Conservation (phyloP, 208 protist species). For the Phytomonas francai region DNA sequence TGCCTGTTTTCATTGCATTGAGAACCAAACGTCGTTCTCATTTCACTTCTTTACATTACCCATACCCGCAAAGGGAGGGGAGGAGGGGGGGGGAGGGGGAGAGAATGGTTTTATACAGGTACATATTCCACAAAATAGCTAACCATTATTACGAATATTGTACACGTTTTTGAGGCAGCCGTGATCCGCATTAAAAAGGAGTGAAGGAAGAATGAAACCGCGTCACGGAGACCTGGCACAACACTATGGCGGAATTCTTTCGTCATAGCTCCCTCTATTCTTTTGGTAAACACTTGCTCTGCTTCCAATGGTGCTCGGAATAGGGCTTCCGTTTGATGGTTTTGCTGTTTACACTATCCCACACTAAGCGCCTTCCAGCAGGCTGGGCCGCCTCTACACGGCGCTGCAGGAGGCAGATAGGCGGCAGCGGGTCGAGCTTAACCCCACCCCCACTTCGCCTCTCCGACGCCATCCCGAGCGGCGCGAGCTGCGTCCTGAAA, state of each 20-base stretch:
- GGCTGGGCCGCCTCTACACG: neutral
- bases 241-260: neutral
- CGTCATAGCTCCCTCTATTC: neutral
- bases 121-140: neutral
- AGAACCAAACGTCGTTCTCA: neutral
- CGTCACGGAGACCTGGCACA: neutral
- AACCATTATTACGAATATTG: neutral
- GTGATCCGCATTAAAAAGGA: neutral
- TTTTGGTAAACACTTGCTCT: no score
- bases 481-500: neutral
- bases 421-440: constrained; percentile 36
- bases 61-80: neutral
- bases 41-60: neutral
- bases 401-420: constrained; percentile 56
- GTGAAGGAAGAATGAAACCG: neutral
- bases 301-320: no score
- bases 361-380: no score
- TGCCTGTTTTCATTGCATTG: neutral
- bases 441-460: constrained; percentile 20
- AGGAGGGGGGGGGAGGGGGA: no score
- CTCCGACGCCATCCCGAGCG: neutral
- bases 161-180: neutral
- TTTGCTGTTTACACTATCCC: no score
- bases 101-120: neutral
- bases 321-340: no score